These are phyloP conservation scores for Mrakia gelida DNA, from an alignment of 768 basidiomycete species.

Conservation along the genomic window DNA sequence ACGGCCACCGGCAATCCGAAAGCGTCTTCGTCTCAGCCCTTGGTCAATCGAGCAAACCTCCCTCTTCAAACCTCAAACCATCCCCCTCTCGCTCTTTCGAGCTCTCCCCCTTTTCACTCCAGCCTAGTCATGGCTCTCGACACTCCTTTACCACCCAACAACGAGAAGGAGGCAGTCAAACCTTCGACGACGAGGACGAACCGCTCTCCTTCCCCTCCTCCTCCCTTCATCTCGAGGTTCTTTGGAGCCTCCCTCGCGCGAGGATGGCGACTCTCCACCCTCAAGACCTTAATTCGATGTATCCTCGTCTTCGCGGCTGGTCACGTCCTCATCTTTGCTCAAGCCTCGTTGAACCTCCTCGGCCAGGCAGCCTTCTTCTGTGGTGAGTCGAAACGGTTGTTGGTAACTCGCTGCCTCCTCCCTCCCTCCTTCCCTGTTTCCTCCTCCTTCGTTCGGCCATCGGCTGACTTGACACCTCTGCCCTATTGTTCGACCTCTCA, in stretches of 20 bases:
- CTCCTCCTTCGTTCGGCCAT: not conserved
- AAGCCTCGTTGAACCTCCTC: conserved; percentile 22
- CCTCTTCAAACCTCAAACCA: no score
- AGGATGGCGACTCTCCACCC: not conserved
- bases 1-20: no score
- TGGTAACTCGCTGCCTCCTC: not conserved
- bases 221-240: not conserved
- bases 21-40: no score
- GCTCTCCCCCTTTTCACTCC: no score
- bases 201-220: not conserved
- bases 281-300: conserved; percentile 41
- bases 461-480: not conserved
- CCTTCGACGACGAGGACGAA: not conserved
- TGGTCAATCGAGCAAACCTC: no score
- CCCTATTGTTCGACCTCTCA: not conserved
- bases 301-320: conserved; percentile 39
- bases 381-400: not conserved
- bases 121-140: no score
- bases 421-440: not conserved
- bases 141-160: no score
- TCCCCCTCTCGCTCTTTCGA: not conserved
- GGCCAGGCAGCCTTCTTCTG: not conserved
- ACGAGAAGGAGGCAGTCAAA: no score
- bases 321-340: conserved; percentile 39
- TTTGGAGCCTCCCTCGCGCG: not conserved